Percentiles rank a stretch among this genome's conserved stretches.
These are phyloP conservation scores for Porphyrellus sp. DNA, from an alignment of 1,284 basidiomycete species.

Conservation along the genomic window DNA sequence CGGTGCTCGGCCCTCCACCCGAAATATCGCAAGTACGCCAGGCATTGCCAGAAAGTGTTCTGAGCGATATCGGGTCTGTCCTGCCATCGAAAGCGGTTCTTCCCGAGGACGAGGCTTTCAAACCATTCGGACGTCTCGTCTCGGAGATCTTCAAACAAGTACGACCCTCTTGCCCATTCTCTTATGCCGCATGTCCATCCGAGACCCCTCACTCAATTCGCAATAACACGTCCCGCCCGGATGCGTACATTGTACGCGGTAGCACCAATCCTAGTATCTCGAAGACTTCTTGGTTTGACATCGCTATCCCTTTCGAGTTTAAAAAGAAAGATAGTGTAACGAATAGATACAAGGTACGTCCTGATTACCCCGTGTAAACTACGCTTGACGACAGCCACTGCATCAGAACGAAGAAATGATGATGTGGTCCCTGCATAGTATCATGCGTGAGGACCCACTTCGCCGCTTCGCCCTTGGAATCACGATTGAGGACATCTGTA, in stretches of 20 bases:
- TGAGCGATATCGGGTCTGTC: not conserved
- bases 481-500: slow-evolving; percentile 8
- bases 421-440: slow-evolving; percentile 14
- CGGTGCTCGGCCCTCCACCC: not conserved
- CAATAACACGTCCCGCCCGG: slow-evolving; percentile 8
- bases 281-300: slow-evolving; percentile 10
- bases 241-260: not conserved
- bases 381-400: not conserved
- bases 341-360: not conserved
- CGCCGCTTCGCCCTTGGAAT: slow-evolving; percentile 13
- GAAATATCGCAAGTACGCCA: not conserved
- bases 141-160: not conserved
- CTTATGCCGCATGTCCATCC: not conserved
- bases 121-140: not conserved
- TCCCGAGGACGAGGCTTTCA: not conserved
- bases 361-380: not conserved
- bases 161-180: not conserved
- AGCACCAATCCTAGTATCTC: not conserved
- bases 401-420: slow-evolving; percentile 15
- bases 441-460: slow-evolving; percentile 17
- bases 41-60: not conserved
- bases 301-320: slow-evolving; percentile 10
- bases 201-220: not conserved
- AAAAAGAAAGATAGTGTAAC: not conserved
- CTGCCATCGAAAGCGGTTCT: not conserved